phyloP scores from a whole-genome alignment of 208 protist genomes.

The Wallacemonas sp. region DNA sequence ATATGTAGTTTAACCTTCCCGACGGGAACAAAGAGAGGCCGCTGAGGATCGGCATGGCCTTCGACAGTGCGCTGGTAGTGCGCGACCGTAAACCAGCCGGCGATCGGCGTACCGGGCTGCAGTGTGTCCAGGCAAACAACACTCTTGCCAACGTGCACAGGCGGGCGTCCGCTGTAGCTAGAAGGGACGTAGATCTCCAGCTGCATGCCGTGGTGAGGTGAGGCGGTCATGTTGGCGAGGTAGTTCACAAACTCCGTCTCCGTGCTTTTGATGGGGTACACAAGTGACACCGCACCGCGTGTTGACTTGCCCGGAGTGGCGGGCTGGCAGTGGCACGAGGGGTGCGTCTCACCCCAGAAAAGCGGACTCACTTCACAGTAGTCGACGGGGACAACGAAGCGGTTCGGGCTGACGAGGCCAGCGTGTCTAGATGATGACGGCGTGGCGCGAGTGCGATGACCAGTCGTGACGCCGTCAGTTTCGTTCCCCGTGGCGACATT shows the following conservation, averaged over 20 bases:
- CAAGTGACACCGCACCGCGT: constrained; percentile 50
- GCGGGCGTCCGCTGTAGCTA: constrained; percentile 70
- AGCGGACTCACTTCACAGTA: constrained; percentile 73
- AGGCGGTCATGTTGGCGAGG: constrained; percentile 54
- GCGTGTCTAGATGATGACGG: neutral
- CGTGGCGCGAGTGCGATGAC: neutral
- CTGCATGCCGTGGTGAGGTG: constrained; percentile 57
- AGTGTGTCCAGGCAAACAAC: constrained; percentile 54
- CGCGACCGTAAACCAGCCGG: constrained; percentile 72
- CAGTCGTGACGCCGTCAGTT: neutral
- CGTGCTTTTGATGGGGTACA: constrained; percentile 75
- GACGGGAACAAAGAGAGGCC: constrained; percentile 14
- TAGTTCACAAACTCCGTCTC: constrained; percentile 57
- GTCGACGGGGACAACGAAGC: constrained; percentile 70
- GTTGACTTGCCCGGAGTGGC: constrained; percentile 47
- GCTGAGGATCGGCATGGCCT: neutral
- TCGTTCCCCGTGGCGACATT: neutral
- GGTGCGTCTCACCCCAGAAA: constrained; percentile 75
- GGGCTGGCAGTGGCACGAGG: constrained; percentile 57
- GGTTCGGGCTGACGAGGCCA: constrained; percentile 27
- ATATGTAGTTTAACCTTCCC: constrained; percentile 60
- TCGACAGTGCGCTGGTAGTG: constrained; percentile 28
- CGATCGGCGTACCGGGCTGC: constrained; percentile 28
- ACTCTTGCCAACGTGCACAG: constrained; percentile 60
- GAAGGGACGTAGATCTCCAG: constrained; percentile 78